Evolutionary conservation across 225 moss, liverwort and hornwort species (phyloP), one percentile per base, ranked within the genome.

Genomic region (Anthoceros angustus): DNA sequence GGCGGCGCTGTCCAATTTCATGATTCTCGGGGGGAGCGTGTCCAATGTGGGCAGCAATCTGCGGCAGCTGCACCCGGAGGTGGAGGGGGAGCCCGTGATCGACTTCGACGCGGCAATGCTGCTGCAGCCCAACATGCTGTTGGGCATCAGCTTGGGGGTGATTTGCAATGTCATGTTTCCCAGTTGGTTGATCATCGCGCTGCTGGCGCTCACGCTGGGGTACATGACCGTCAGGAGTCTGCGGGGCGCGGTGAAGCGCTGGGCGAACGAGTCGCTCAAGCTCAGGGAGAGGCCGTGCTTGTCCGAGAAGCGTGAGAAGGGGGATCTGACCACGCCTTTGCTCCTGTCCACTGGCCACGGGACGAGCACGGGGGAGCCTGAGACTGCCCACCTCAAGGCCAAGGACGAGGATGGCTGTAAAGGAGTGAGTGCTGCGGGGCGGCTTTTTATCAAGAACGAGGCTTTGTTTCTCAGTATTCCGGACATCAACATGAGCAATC

Each of bases 141-240:
- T 55, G 8, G 55, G 55, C 55, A 55, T 55, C 55, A 55, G 55
- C 55, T 23, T 55, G 15, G 55, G 55, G 14, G 55, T 55, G n/a
- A 9, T 55, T n/a, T 55, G 55, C 55, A 55, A 55, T 23, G 14
- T 15, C 55, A 55, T 55, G 55, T 55, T 55, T 23, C 55, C 55
- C 7, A 23, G n/a, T 11, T 55, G 55, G 55, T 55, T 23, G 15
- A 55, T 55, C 55, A 55, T 11, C 7, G 55, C 55, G 10, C n/a
- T 8, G 10, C n/a, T 55, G 10, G 55, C 55, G 10, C n/a, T 55
- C 55, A 55, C 18, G 8, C 55, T 55, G n/a, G 18, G 18, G 7
- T 55, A 55, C 55, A 55, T 55, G 55, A 15, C 55, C 55, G 23
- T 7, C 15, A 15, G 55, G 7, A 55, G 55, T 23, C 14, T 55